Evolutionary conservation across 2,329 filamentous ascomycete species (phyloP), one percentile per base, ranked within the genome.

Genomic region (Westerdykella aurantiaca): DNA sequence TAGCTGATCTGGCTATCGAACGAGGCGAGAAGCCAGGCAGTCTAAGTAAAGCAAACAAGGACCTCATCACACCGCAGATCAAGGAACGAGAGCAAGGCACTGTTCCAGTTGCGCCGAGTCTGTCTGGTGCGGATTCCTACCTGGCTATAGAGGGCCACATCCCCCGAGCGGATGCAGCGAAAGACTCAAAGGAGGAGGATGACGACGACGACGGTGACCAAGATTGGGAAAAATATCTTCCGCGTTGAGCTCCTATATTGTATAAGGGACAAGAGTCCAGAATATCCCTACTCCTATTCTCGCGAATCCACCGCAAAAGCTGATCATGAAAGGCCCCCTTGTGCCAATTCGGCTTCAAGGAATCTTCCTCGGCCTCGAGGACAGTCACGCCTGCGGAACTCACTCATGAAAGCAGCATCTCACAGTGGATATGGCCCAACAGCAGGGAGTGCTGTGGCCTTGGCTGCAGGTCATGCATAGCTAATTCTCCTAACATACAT

Each of bases 1-100:
- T 61, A 47, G 63, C 48, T 22, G 66, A 72, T 38, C 57, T 75
- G 5, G 71, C 71, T 0, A 45, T 66, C 5, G 72, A 75, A 52
- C 64, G 72, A 25, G 72, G 71, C 40, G 72, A 74, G 49, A 63
- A 58, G 51, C 57, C 56, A 3, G 56, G 59, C 10, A 47, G 53
- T 11, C 45, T 59, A 37, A 56, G 42, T 52, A 65, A 61, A 43
- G 55, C 56, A 12, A 65, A 57, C 50, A 58, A 54, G 37, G 57
- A 60, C 18, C 57, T 67, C 34, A 52, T 66, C 37, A 53, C 58
- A 22, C 56, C 56, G 31, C 49, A 54, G 23, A 65, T 67, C 48
- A 58, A 55, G 25, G 63, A 67, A 44, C 55, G 54, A 5, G 52
- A 47, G 2, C 46, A 51, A 3, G 48, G 47, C 13, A 33, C 12